Evolutionary conservation across 495 filamentous ascomycete species (phyloP), one percentile per base, ranked within the genome.

Genomic region (Podospora comata): DNA sequence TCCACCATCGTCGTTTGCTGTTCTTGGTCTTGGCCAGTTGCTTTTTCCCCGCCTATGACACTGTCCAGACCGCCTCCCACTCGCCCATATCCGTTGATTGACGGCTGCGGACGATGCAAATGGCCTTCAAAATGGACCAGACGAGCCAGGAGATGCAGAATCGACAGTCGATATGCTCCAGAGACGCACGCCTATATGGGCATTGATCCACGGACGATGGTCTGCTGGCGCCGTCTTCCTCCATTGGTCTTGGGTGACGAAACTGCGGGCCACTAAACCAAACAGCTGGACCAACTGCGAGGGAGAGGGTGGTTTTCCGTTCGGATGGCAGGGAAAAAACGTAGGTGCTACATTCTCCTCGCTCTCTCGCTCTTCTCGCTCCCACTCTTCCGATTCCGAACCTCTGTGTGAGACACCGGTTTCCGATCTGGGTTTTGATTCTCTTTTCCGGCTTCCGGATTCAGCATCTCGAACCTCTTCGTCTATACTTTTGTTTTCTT

Each of bases 241-340:
- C 55, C 6, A 58, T 58, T 58, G 55, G 55, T 58, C 55, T 26
- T 58, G 55, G n/a, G 55, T 58, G 55, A 20, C 55, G 55, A 58
- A 58, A 26, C 55, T 15, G 55, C n/a, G 55, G 55, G 55, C 55
- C 55, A 58, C 55, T 58, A 58, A 58, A 58, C 23, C 55, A 58
- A 58, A 19, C 23, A 58, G n/a, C 55, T 58, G 55, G 55, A 58
- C 55, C 55, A 58, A 58, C 55, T 58, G 55, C n/a, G 23, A 26
- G 23, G 23, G 23, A 58, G 55, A 58, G 18, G 23, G 39, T 48
- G 39, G 39, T 48, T 48, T 48, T 48, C 39, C 23, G 55, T 26
- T 58, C 55, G 55, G 55, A 58, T 58, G 55, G 26, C 23, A 26
- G 55, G 11, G 23, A 58, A 56, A 19, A 58, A 58, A 20, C 1